Percentiles rank a stretch among this genome's conserved stretches.
phyloP scores from a whole-genome alignment of 2,329 filamentous ascomycete genomes.

The Fusarium falciforme region DNA sequence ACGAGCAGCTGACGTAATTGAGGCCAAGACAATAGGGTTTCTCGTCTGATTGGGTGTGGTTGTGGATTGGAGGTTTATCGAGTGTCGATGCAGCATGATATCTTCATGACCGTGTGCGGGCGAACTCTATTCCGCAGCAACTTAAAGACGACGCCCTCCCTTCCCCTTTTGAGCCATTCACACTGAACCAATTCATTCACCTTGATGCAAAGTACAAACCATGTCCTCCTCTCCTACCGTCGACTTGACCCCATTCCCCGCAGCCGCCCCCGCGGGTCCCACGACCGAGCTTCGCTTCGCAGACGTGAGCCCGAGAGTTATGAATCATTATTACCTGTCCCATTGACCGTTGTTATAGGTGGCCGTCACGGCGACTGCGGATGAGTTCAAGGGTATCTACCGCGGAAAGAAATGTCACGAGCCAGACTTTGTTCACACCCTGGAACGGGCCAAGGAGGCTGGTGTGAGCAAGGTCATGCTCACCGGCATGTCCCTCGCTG shows the following conservation, averaged over 20 bases:
- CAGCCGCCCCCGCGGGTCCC: slow-evolving; percentile 33
- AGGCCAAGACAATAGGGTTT: slow-evolving; percentile 26
- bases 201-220: background rate
- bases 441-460: slow-evolving; percentile 55
- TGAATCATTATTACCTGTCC: background rate
- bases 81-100: slow-evolving; percentile 34
- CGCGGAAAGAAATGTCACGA: slow-evolving; percentile 61
- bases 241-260: slow-evolving; percentile 40
- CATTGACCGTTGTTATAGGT: slow-evolving; percentile 41
- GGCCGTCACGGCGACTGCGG: slow-evolving; percentile 52
- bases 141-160: slow-evolving; percentile 17
- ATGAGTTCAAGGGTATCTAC: slow-evolving; percentile 63
- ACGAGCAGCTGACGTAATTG: slow-evolving; percentile 39
- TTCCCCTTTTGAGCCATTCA: slow-evolving; percentile 11
- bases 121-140: slow-evolving; percentile 31
- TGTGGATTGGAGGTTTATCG: background rate
- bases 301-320: slow-evolving; percentile 31
- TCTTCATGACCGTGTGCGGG: slow-evolving; percentile 29
- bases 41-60: slow-evolving; percentile 19
- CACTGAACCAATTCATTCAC: background rate
- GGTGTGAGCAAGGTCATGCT: slow-evolving; percentile 57
- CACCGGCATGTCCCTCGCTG: slow-evolving; percentile 52
- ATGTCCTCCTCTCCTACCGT: slow-evolving; percentile 35
- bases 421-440: slow-evolving; percentile 55
- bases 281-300: slow-evolving; percentile 39